Evolutionary conservation across 768 basidiomycete genomes (phyloP), one percentile per base, ranked within the genome.

Genomic region (Amanita polypyramis): DNA sequence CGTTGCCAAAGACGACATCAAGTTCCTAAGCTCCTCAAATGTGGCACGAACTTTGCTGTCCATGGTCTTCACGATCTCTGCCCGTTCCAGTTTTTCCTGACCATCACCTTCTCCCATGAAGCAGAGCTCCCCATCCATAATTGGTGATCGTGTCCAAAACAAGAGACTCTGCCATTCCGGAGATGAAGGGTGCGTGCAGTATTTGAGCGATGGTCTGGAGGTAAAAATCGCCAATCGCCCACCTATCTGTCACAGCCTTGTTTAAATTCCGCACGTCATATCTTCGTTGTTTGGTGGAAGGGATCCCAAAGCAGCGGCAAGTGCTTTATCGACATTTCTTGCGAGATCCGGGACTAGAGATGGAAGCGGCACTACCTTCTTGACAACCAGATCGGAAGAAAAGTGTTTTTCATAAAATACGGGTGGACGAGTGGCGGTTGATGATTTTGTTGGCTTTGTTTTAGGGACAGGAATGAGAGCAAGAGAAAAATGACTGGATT

Each of bases 71-170:
- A 46, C 38, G 21, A 53, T 46, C 4, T 33, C 19, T 33, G 51
- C 51, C 38, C 37, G 36, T 43, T 27, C 12, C 17, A 4, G n/a
- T 49, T 43, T 33, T 17, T 37, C 23, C 19, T 11, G 29, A 33
- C 23, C 14, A 41, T 34, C 35, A 34, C 32, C 35, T 42, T 49
- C 45, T 41, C 40, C 23, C 49, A 43, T 8, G 42, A 43, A 51
- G 32, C 17, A 30, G 41, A 54, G 55, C 20, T 40, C 14, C 36
- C 55, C 51, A 20, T 53, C 50, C 40, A 54, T 54, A 41, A 52
- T 54, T 36, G 55, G 51, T 48, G 53, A 54, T 34, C 51, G 47
- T 14, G 53, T 47, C 53, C 53, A 58, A 25, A n/a, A n/a, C 32
- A 58, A 49, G 41, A 58, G 52, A 45, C 53, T 48, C 19, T 3